phyloP scores from a whole-genome alignment of 1,284 basidiomycete species.

The Cutaneotrichosporon sp. region DNA sequence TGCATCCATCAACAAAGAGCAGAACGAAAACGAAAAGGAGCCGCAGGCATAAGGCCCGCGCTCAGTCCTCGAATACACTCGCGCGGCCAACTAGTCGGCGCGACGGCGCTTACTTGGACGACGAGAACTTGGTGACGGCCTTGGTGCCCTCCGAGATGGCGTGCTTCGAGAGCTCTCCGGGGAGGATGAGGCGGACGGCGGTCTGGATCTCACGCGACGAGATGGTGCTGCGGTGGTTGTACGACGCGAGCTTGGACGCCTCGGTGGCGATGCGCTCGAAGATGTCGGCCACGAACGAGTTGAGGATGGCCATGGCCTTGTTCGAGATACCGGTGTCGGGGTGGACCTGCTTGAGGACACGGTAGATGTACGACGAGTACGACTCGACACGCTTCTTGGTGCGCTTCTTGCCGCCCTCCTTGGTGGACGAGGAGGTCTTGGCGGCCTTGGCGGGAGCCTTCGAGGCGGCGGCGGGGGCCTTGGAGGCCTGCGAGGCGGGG shows the following conservation, averaged over 20 bases:
- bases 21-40: conserved; percentile 23
- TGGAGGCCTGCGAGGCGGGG: conserved; percentile 63
- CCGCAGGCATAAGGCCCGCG: conserved; percentile 2
- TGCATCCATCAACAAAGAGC: conserved; percentile 22
- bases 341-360: conserved; percentile 70
- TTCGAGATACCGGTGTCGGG: conserved; percentile 93
- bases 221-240: conserved; percentile 93
- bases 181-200: conserved; percentile 84
- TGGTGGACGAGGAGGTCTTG: conserved; percentile 20
- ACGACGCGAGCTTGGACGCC: conserved; percentile 87
- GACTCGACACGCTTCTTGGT: conserved; percentile 86
- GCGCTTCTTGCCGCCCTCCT: conserved; percentile 59
- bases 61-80: conserved; percentile 10
- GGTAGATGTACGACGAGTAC: conserved; percentile 94
- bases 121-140: conserved; percentile 61
- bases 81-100: background rate
- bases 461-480: conserved; percentile 58
- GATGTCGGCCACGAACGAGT: conserved; percentile 91
- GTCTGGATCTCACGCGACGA: conserved; percentile 94
- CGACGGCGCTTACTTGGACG: conserved; percentile 49
- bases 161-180: conserved; percentile 77
- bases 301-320: conserved; percentile 95
- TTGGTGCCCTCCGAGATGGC: conserved; percentile 76
- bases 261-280: conserved; percentile 92
- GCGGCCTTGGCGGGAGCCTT: conserved; percentile 62